Conservation (phyloP, 176 grass and related monocot species). For the Bonia amplexicaulis region DNA sequence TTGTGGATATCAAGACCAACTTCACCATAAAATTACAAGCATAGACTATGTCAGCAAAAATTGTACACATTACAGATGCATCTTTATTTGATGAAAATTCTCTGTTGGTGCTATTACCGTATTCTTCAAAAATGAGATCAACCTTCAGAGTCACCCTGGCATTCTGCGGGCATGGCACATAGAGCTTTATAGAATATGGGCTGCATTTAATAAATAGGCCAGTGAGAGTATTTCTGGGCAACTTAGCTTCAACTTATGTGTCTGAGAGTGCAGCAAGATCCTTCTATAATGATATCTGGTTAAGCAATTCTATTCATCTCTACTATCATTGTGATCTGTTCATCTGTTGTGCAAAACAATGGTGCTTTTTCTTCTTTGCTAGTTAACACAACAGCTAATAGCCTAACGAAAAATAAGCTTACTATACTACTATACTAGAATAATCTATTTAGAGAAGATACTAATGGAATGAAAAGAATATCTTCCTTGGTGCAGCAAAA, state of each 20-base stretch:
- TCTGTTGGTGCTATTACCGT: slow-evolving; percentile 49
- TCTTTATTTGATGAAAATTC: slow-evolving; percentile 13
- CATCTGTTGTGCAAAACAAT: background rate
- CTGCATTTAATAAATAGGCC: slow-evolving; percentile 49
- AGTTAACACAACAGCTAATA: background rate
- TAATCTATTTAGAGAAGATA: background rate
- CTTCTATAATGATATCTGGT: slow-evolving; percentile 1
- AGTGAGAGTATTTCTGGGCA: slow-evolving; percentile 22
- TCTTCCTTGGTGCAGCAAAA: background rate
- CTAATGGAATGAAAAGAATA: background rate
- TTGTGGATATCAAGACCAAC: slow-evolving; percentile 82
- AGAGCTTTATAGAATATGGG: slow-evolving; percentile 66
- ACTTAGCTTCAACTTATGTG: slow-evolving; percentile 22
- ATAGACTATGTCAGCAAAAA: slow-evolving; percentile 24
- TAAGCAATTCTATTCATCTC: background rate
- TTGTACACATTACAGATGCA: slow-evolving; percentile 1
- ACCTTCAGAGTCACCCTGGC: slow-evolving; percentile 67
- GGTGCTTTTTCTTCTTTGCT: slow-evolving; percentile 8
- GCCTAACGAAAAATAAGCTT: background rate
- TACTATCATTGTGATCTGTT: background rate
- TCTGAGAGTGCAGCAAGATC: background rate
- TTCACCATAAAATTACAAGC: slow-evolving; percentile 39
- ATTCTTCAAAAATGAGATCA: slow-evolving; percentile 89
- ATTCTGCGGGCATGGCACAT: slow-evolving; percentile 59
- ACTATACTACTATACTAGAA: background rate